A percentile compares a stretch with the other conserved stretches of the same genome.
phyloP scores from a whole-genome alignment of 306 rosid species.

The Cicer pinnatifidum region DNA sequence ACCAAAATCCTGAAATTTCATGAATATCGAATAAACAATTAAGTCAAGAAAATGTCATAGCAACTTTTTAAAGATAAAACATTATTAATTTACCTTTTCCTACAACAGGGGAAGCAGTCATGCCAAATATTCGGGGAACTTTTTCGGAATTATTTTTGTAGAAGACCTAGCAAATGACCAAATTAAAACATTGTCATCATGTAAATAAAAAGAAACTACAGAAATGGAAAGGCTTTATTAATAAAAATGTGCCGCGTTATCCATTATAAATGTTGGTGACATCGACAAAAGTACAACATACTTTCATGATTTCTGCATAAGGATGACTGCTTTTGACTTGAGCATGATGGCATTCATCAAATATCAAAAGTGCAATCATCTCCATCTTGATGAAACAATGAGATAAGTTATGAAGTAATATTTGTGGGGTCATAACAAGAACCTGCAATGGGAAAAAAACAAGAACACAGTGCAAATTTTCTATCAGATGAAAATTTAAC shows the following conservation, averaged over 20 bases:
- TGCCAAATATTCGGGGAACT: conserved; percentile 91
- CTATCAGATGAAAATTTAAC: conserved; percentile 14
- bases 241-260: conserved; percentile 33
- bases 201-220: conserved; percentile 10
- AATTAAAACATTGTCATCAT: conserved; percentile 42
- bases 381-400: conserved; percentile 90
- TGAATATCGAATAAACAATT: conserved; percentile 23
- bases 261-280: conserved; percentile 7
- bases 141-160: conserved; percentile 53
- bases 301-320: conserved; percentile 90
- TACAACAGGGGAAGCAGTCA: conserved; percentile 98
- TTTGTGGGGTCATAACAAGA: conserved; percentile 91
- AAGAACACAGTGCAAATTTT: conserved; percentile 25
- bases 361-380: conserved; percentile 76
- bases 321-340: conserved; percentile 87
- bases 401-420: conserved; percentile 61
- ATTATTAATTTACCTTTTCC: conserved; percentile 72
- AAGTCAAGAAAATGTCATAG: neutral
- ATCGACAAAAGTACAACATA: conserved; percentile 49
- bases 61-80: conserved; percentile 29
- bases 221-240: conserved; percentile 31
- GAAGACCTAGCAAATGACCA: conserved; percentile 57
- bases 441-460: conserved; percentile 59
- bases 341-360: conserved; percentile 98
- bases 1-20: conserved; percentile 8